A percentile compares a stretch with the other conserved stretches of the same genome.
Evolutionary conservation across 176 grass and related monocot genomes (phyloP).

Genomic region (Tillandsia fasciculata): DNA sequence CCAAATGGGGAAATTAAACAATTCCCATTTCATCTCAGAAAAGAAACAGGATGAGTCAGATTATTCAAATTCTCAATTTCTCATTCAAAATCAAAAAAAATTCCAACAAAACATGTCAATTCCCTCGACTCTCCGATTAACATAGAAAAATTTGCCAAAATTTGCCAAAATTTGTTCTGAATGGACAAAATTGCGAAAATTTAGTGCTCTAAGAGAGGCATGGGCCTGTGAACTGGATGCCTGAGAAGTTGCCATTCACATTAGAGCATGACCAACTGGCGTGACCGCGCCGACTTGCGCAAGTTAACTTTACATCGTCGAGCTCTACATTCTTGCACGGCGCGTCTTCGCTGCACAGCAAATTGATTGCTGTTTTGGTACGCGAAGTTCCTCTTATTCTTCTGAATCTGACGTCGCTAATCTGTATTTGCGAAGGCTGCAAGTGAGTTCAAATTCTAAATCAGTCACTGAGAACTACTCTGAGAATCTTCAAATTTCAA

Average conservation of each 20-base stretch:
- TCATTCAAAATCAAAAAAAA: too few relatives aligned
- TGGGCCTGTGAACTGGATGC: background rate
- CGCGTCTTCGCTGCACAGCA: constrained; percentile 30
- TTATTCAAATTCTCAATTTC: too few relatives aligned
- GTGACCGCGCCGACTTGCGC: constrained; percentile 1
- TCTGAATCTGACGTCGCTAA: constrained; percentile 33
- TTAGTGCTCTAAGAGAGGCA: background rate
- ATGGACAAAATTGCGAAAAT: too few relatives aligned
- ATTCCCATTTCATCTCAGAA: too few relatives aligned
- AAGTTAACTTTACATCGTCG: constrained; percentile 24
- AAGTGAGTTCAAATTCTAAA: background rate
- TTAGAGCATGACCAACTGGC: background rate
- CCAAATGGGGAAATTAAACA: too few relatives aligned
- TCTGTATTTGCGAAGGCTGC: constrained; percentile 35
- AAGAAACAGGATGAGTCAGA: too few relatives aligned
- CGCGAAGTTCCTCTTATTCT: constrained; percentile 41
- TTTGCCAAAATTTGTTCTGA: too few relatives aligned
- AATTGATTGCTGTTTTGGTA: constrained; percentile 18
- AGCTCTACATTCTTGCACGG: constrained; percentile 30
- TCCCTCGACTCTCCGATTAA: too few relatives aligned
- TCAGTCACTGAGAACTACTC: too few relatives aligned
- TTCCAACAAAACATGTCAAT: too few relatives aligned
- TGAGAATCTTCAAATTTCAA: too few relatives aligned
- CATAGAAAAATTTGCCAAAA: too few relatives aligned
- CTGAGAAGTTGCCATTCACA: background rate